Percentiles rank a stretch among this genome's conserved stretches.
Conservation (phyloP, 1,139 yeast species). For the Blastobotrys serpentis region DNA sequence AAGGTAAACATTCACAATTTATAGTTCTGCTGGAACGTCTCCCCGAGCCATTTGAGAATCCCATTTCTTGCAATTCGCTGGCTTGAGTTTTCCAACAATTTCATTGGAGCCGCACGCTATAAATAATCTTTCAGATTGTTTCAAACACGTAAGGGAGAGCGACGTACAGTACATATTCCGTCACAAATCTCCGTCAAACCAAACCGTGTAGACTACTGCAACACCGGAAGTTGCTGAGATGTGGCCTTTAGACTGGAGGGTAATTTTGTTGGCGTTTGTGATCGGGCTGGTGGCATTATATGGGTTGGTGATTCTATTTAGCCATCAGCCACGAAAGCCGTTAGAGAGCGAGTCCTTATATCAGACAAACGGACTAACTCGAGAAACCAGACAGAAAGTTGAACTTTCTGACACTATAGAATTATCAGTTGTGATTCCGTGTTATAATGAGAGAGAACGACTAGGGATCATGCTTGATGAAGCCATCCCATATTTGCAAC, state of each 20-base stretch:
- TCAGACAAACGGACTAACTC: constrained; percentile 38
- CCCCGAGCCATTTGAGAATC: too few relatives aligned
- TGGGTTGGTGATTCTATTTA: constrained; percentile 46
- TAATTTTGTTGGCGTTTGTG: constrained; percentile 9
- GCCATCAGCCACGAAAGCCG: constrained; percentile 65
- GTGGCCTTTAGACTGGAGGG: constrained; percentile 1
- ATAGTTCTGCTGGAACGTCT: too few relatives aligned
- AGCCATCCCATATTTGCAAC: constrained; percentile 56
- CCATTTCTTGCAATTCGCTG: too few relatives aligned
- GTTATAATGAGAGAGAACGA: constrained; percentile 80
- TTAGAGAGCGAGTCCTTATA: constrained; percentile 53
- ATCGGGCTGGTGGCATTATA: constrained; percentile 38
- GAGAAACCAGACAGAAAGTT: constrained; percentile 27
- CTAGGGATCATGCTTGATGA: constrained; percentile 77
- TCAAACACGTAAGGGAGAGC: constrained; percentile 1
- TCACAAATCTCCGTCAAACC: too few relatives aligned
- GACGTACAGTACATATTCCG: too few relatives aligned
- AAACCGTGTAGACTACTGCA: constrained; percentile 12
- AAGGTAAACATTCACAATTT: too few relatives aligned
- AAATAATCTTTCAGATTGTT: background rate
- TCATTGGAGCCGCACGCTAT: constrained; percentile 2
- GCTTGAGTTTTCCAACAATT: too few relatives aligned
- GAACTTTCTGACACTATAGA: constrained; percentile 25
- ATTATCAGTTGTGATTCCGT: constrained; percentile 81
- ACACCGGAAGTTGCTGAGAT: constrained; percentile 2